A percentile compares a stretch with the other conserved stretches of the same genome.
These are phyloP conservation scores for Aristolochia fimbriata DNA, from an alignment of 164 flowering plant genomes.

Conservation along the genomic window DNA sequence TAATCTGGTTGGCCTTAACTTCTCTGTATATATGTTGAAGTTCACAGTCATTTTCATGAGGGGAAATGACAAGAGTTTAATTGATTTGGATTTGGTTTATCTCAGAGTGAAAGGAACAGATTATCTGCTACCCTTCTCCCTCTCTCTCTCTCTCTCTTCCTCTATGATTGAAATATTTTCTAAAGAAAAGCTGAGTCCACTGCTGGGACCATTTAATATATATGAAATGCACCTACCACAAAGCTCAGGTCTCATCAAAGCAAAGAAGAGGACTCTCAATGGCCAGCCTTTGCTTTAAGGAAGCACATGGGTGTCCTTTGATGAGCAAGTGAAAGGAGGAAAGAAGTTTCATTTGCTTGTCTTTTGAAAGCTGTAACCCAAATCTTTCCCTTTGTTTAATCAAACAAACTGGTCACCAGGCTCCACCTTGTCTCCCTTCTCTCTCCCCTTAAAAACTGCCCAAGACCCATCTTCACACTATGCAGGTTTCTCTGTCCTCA, in stretches of 20 bases:
- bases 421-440: conserved; percentile 4
- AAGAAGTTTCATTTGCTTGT: neutral
- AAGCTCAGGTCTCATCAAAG: no score
- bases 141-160: no score
- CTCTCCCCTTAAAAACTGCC: neutral
- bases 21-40: no score
- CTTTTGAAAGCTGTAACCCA: conserved; percentile 7
- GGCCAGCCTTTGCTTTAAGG: conserved; percentile 6
- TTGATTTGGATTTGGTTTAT: no score
- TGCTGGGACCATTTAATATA: no score
- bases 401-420: neutral
- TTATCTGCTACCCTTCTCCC: no score
- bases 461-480: neutral
- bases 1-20: no score
- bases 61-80: no score
- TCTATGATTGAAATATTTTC: no score
- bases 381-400: neutral
- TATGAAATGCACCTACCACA: neutral
- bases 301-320: conserved; percentile 1
- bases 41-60: no score
- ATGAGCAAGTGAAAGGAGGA: conserved; percentile 7
- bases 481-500: neutral
- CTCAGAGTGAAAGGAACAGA: no score
- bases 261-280: neutral
- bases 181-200: no score